phyloP scores from a whole-genome alignment of 78 protist genomes.

The Mastigamoeba balamuthi region DNA sequence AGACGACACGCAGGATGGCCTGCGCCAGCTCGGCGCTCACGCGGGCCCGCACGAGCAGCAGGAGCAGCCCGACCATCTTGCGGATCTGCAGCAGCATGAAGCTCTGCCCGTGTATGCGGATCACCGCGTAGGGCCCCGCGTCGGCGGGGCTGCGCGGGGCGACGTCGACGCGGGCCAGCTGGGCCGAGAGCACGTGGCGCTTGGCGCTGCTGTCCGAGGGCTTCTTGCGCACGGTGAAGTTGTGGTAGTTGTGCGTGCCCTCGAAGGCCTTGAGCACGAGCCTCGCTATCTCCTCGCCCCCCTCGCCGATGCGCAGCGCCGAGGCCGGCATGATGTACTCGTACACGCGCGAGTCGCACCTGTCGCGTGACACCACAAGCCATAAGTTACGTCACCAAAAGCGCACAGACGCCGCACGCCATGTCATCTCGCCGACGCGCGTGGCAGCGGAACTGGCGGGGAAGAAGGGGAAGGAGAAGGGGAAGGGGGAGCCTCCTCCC shows the following conservation, averaged over 20 bases:
- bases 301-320: too few relatives aligned
- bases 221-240: background rate
- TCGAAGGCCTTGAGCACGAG: background rate
- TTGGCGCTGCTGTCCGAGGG: background rate
- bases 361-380: too few relatives aligned
- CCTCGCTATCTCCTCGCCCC: too few relatives aligned
- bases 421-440: too few relatives aligned
- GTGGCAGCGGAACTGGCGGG: too few relatives aligned
- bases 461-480: too few relatives aligned
- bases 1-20: background rate
- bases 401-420: too few relatives aligned
- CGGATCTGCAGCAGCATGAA: background rate
- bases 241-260: background rate
- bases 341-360: too few relatives aligned
- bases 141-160: background rate
- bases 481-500: background rate
- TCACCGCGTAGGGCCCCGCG: too few relatives aligned
- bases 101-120: background rate
- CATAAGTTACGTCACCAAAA: too few relatives aligned
- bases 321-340: too few relatives aligned
- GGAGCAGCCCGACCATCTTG: background rate
- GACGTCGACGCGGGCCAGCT: background rate
- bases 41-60: background rate
- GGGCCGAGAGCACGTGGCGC: background rate
- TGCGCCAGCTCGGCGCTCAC: background rate